Evolutionary conservation across 1,139 yeast genomes (phyloP).

Genomic region (Saccharomyces hybrid): DNA sequence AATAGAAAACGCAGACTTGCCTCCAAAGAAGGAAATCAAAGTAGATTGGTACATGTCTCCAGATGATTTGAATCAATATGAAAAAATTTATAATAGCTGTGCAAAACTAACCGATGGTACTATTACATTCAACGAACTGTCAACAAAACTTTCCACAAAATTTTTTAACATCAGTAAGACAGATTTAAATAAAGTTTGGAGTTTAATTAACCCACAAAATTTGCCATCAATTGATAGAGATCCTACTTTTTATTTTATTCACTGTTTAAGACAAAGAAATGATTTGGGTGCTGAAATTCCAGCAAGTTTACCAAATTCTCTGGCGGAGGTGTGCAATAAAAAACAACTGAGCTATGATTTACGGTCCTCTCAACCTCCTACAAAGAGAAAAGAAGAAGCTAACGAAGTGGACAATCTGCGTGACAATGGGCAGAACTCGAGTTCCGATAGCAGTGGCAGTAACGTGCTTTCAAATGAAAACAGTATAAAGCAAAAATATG

Average conservation of each 20-base stretch:
- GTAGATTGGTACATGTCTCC: slow-evolving; percentile 98
- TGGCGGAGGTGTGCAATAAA: slow-evolving; percentile 86
- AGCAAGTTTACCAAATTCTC: slow-evolving; percentile 85
- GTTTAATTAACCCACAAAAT: slow-evolving; percentile 82
- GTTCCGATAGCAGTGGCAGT: slow-evolving; percentile 21
- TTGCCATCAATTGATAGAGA: slow-evolving; percentile 87
- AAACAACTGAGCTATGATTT: slow-evolving; percentile 74
- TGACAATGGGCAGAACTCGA: slow-evolving; percentile 6
- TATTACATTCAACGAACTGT: slow-evolving; percentile 62
- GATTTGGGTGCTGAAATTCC: slow-evolving; percentile 77
- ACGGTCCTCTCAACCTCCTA: slow-evolving; percentile 43
- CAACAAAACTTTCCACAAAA: slow-evolving; percentile 56
- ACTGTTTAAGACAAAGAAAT: slow-evolving; percentile 83
- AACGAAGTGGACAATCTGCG: not conserved
- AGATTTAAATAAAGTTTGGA: slow-evolving; percentile 93
- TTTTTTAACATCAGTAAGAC: slow-evolving; percentile 69
- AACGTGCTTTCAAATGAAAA: slow-evolving; percentile 3
- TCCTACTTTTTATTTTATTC: slow-evolving; percentile 82
- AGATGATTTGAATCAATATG: slow-evolving; percentile 69
- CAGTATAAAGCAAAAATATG: slow-evolving; percentile 43
- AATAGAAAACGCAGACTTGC: slow-evolving; percentile 31
- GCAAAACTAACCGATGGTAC: slow-evolving; percentile 73
- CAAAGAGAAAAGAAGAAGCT: slow-evolving; percentile 18
- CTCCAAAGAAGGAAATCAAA: slow-evolving; percentile 31
- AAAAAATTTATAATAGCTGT: slow-evolving; percentile 59